Evolutionary conservation across 805 yeast species (phyloP).

Genomic region (Wickerhamomyces queroliae): DNA sequence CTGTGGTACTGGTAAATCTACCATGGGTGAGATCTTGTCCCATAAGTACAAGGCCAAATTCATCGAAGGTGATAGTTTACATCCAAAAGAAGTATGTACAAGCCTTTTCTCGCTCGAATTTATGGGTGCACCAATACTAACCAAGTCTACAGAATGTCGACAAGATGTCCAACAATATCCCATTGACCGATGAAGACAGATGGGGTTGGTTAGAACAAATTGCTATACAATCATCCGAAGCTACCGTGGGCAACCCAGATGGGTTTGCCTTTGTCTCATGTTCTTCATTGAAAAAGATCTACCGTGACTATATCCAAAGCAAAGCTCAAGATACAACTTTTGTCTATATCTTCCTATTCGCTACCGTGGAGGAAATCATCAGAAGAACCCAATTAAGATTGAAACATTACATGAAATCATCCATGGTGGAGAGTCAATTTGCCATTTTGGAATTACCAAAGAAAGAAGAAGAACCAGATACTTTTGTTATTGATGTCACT

Average conservation of each 20-base stretch:
- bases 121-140: too few relatives aligned
- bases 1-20: slow-evolving; percentile 92
- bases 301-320: slow-evolving; percentile 56
- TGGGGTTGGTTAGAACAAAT: slow-evolving; percentile 80
- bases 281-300: slow-evolving; percentile 72
- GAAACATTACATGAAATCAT: slow-evolving; percentile 82
- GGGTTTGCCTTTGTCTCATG: slow-evolving; percentile 59
- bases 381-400: slow-evolving; percentile 57
- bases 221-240: slow-evolving; percentile 32
- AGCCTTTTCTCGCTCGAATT: too few relatives aligned
- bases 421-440: slow-evolving; percentile 79
- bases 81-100: slow-evolving; percentile 42
- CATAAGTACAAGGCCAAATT: slow-evolving; percentile 43
- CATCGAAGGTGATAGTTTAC: slow-evolving; percentile 83
- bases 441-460: slow-evolving; percentile 68
- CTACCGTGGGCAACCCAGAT: slow-evolving; percentile 28
- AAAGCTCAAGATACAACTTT: slow-evolving; percentile 32
- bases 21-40: slow-evolving; percentile 56
- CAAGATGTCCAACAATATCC: slow-evolving; percentile 79
- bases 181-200: slow-evolving; percentile 84
- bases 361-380: slow-evolving; percentile 54
- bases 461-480: slow-evolving; percentile 27
- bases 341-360: slow-evolving; percentile 61
- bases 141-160: slow-evolving; percentile 44
- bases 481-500: slow-evolving; percentile 25